These are phyloP conservation scores for Scutellaria baicalensis DNA, from an alignment of 257 asterid species.

Conservation along the genomic window DNA sequence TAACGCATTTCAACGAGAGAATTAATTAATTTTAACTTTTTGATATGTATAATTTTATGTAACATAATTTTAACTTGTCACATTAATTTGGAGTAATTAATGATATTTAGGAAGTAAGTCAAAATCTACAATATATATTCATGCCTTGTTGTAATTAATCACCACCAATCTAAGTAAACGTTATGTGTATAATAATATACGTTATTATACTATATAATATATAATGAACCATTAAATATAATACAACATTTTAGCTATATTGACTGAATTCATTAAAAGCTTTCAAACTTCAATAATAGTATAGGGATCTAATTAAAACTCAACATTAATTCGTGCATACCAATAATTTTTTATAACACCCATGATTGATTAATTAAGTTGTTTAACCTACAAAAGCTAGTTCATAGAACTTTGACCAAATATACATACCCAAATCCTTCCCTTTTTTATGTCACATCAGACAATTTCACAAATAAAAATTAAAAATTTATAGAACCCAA, in stretches of 20 bases:
- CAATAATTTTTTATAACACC: slow-evolving; percentile 1
- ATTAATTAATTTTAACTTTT: too few relatives aligned
- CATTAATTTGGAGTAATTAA: too few relatives aligned
- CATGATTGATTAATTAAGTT: slow-evolving; percentile 1
- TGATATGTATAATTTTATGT: too few relatives aligned
- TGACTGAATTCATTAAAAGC: not conserved
- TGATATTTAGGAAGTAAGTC: too few relatives aligned
- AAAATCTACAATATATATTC: too few relatives aligned
- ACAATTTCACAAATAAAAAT: not conserved
- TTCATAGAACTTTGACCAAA: slow-evolving; percentile 19
- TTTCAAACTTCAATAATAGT: not conserved
- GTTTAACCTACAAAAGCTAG: slow-evolving; percentile 7
- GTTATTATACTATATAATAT: not conserved
- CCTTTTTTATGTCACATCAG: not conserved
- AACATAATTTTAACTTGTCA: too few relatives aligned
- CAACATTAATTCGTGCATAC: slow-evolving; percentile 4
- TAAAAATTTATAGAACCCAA: not conserved
- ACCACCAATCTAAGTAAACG: too few relatives aligned
- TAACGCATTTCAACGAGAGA: too few relatives aligned
- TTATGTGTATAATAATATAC: not conserved
- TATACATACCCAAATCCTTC: not conserved
- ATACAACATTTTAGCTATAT: not conserved
- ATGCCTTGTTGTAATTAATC: too few relatives aligned
- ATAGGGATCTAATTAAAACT: not conserved
- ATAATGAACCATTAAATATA: too few relatives aligned